phyloP scores from a whole-genome alignment of 75 land plant genomes.

The Cupressus sempervirens region DNA sequence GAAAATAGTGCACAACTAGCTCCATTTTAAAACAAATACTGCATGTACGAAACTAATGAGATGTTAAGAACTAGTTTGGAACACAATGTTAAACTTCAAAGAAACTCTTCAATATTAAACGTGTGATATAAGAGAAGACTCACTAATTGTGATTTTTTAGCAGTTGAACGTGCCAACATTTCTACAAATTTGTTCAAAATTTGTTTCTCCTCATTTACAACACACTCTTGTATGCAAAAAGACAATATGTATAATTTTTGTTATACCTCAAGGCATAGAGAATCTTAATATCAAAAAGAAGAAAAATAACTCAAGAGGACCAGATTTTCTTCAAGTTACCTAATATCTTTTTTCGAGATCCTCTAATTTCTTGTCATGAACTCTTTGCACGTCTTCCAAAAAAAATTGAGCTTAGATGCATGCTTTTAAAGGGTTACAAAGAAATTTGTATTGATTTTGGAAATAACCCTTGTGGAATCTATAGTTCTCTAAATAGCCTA shows the following conservation, averaged over 20 bases:
- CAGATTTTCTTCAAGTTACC: conserved; percentile 32
- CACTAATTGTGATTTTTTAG: conserved; percentile 77
- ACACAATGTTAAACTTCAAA: neutral
- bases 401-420: conserved; percentile 50
- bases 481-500: conserved; percentile 68
- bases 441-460: conserved; percentile 49
- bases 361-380: conserved; percentile 55
- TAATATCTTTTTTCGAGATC: conserved; percentile 81
- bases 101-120: neutral
- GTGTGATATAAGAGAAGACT: conserved; percentile 5
- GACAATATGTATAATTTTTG: neutral
- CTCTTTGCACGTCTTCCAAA: conserved; percentile 52
- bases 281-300: neutral
- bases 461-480: conserved; percentile 65
- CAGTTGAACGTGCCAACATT: conserved; percentile 67
- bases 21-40: neutral
- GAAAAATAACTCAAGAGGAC: neutral
- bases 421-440: conserved; percentile 57
- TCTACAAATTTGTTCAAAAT: conserved; percentile 73
- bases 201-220: conserved; percentile 66
- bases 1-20: neutral
- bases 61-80: neutral
- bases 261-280: neutral
- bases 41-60: neutral
- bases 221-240: conserved; percentile 48